These are phyloP conservation scores for Solanum hybrid DNA, from an alignment of 305 asterid species.

Conservation along the genomic window DNA sequence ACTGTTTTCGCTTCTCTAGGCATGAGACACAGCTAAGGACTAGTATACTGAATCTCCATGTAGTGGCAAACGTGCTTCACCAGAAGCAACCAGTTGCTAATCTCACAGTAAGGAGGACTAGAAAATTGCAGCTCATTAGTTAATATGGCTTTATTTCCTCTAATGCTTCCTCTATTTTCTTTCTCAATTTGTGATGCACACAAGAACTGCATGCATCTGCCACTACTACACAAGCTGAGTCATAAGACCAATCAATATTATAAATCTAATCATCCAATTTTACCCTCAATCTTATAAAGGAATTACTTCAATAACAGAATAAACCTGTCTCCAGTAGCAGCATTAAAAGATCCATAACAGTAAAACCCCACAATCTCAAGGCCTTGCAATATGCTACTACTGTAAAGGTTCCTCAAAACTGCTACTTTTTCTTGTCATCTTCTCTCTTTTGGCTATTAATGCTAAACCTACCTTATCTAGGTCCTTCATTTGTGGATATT, in stretches of 20 bases:
- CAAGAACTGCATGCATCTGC: background rate
- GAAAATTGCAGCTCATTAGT: background rate
- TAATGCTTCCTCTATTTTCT: background rate
- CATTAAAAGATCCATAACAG: background rate
- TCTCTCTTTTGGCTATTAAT: background rate
- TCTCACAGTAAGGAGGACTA: background rate
- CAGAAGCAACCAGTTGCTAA: background rate
- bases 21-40: background rate
- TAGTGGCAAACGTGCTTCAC: background rate
- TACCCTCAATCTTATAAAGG: background rate
- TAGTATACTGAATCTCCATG: background rate
- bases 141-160: background rate
- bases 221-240: background rate
- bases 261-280: background rate
- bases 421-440: background rate
- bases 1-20: background rate
- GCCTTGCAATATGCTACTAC: background rate
- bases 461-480: background rate
- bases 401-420: background rate
- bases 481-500: background rate
- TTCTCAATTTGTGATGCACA: background rate
- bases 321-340: background rate
- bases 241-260: background rate
- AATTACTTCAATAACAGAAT: background rate
- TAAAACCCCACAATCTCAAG: background rate